phyloP scores from a whole-genome alignment of 164 flowering plant species.

The Aristolochia fimbriata region DNA sequence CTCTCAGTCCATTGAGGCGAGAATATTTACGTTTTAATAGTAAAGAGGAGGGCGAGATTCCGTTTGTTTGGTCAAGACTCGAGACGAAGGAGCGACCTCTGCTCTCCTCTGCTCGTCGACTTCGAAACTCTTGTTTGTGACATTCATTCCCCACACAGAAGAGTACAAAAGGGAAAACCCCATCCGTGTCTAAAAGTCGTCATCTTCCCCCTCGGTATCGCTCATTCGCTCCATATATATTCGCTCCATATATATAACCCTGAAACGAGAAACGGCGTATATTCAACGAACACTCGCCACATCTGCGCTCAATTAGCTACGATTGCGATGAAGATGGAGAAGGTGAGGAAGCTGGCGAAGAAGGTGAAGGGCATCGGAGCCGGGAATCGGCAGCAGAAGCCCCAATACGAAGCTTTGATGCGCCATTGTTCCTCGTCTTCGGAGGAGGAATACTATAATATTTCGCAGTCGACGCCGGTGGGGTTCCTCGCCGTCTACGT shows the following conservation, averaged over 20 bases:
- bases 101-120: not conserved
- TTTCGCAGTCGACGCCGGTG: slow-evolving; percentile 22
- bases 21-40: not conserved
- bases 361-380: slow-evolving; percentile 16
- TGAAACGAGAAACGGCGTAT: too few relatives aligned
- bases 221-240: too few relatives aligned
- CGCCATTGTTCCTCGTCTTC: slow-evolving; percentile 9
- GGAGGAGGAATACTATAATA: not conserved
- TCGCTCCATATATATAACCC: too few relatives aligned
- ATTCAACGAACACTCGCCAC: too few relatives aligned
- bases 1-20: too few relatives aligned
- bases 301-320: too few relatives aligned
- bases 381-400: slow-evolving; percentile 1
- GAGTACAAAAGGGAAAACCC: slow-evolving; percentile 4
- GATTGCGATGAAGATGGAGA: slow-evolving; percentile 17
- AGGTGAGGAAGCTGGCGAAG: slow-evolving; percentile 22
- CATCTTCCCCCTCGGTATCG: too few relatives aligned
- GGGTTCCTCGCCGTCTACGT: slow-evolving; percentile 73
- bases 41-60: not conserved
- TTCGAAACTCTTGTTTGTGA: not conserved
- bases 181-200: not conserved
- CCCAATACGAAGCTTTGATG: slow-evolving; percentile 10
- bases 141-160: slow-evolving; percentile 6
- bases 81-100: too few relatives aligned
- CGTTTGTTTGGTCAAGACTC: slow-evolving; percentile 6